Percentiles rank a stretch among this genome's conserved stretches.
Evolutionary conservation across 352 stramenopile species (phyloP).

Genomic region (Globisporangium ultimum): DNA sequence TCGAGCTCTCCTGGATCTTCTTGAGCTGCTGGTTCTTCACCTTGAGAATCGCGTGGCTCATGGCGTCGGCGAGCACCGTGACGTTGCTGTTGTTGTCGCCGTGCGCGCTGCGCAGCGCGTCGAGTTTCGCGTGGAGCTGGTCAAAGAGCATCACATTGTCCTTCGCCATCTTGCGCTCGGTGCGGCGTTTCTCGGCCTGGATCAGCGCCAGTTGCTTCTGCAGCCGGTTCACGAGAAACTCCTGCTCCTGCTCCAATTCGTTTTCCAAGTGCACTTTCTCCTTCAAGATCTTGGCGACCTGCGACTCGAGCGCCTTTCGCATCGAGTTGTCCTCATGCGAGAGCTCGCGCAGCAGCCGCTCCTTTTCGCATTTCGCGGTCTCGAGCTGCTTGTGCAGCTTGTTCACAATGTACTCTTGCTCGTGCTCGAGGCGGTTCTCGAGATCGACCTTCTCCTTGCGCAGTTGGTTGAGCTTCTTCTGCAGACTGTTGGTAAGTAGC

Average conservation of each 20-base stretch:
- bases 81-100: constrained; percentile 36
- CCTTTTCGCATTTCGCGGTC: constrained; percentile 61
- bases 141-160: constrained; percentile 69
- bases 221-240: constrained; percentile 83
- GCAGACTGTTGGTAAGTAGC: constrained; percentile 86
- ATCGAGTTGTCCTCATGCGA: constrained; percentile 62
- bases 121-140: constrained; percentile 63
- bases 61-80: constrained; percentile 57
- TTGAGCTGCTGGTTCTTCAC: constrained; percentile 56
- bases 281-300: constrained; percentile 76
- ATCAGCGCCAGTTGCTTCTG: constrained; percentile 78
- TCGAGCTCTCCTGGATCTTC: constrained; percentile 32
- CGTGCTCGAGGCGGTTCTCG: constrained; percentile 90
- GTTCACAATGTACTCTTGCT: constrained; percentile 93
- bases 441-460: constrained; percentile 89
- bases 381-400: constrained; percentile 86
- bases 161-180: constrained; percentile 73
- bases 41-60: constrained; percentile 39
- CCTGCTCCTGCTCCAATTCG: constrained; percentile 85
- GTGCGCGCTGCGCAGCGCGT: constrained; percentile 46
- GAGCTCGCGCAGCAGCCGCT: constrained; percentile 63
- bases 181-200: constrained; percentile 63
- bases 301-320: constrained; percentile 67
- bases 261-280: constrained; percentile 87
- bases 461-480: constrained; percentile 87